A percentile compares a stretch with the other conserved stretches of the same genome.
Evolutionary conservation across 2,329 filamentous ascomycete species (phyloP).

Genomic region (Aspergillus sp.): DNA sequence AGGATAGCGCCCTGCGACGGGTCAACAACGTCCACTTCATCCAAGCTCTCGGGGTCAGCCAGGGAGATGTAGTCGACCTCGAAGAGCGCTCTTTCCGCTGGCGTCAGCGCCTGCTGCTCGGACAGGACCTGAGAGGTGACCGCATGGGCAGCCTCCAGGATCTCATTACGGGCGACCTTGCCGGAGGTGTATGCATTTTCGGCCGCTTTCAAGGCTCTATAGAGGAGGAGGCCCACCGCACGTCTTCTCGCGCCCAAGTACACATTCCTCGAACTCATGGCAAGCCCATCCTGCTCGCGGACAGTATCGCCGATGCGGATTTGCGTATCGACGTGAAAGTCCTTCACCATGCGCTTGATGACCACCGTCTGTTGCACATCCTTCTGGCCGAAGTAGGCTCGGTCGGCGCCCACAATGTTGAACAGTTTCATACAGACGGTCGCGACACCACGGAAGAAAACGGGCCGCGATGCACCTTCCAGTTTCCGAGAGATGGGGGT

Average conservation of each 20-base stretch:
- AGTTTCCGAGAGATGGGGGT: slow-evolving; percentile 78
- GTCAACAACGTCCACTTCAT: slow-evolving; percentile 73
- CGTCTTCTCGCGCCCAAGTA: slow-evolving; percentile 79
- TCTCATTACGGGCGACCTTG: slow-evolving; percentile 56
- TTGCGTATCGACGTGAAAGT: slow-evolving; percentile 76
- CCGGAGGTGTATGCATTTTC: slow-evolving; percentile 62
- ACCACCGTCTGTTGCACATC: slow-evolving; percentile 95
- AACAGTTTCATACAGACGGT: slow-evolving; percentile 95
- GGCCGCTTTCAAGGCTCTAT: slow-evolving; percentile 66
- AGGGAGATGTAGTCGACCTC: slow-evolving; percentile 92
- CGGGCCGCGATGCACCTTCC: slow-evolving; percentile 81
- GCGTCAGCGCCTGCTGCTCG: slow-evolving; percentile 61
- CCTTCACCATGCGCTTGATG: slow-evolving; percentile 79
- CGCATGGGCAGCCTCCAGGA: slow-evolving; percentile 69
- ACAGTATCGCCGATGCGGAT: slow-evolving; percentile 73
- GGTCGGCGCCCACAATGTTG: slow-evolving; percentile 74
- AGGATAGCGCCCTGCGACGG: slow-evolving; percentile 71
- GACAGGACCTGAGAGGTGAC: slow-evolving; percentile 55
- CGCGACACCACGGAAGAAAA: slow-evolving; percentile 94
- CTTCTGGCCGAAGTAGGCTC: slow-evolving; percentile 94
- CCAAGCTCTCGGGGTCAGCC: slow-evolving; percentile 77
- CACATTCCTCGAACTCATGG: slow-evolving; percentile 89
- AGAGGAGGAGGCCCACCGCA: slow-evolving; percentile 68
- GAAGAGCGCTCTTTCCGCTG: slow-evolving; percentile 64
- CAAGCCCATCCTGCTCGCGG: slow-evolving; percentile 77